phyloP scores from a whole-genome alignment of 148 eudicot species.

The Hydrangea macrophylla region DNA sequence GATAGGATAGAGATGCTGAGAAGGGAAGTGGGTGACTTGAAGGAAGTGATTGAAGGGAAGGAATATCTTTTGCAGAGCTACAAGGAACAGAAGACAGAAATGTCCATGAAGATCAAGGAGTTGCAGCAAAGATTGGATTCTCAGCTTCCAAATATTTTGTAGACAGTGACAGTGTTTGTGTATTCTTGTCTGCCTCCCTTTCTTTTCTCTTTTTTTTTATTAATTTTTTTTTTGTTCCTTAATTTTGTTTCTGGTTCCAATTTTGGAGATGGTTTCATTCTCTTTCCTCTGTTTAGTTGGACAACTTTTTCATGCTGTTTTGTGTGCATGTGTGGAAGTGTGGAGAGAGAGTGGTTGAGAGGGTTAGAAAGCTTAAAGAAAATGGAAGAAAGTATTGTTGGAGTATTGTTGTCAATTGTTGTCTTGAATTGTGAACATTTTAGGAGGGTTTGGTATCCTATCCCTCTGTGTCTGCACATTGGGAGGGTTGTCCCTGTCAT shows the following conservation, averaged over 20 bases:
- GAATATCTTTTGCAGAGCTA: conserved; percentile 71
- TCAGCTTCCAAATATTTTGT: conserved; percentile 84
- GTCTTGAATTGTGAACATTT: background rate
- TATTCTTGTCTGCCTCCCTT: conserved; percentile 9
- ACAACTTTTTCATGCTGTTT: background rate
- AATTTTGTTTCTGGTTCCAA: conserved; percentile 4
- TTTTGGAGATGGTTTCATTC: conserved; percentile 7
- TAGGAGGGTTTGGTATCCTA: background rate
- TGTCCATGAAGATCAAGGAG: conserved; percentile 75
- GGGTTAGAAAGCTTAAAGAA: background rate
- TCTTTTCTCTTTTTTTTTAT: conserved; percentile 1
- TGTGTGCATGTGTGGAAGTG: background rate
- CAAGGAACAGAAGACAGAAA: conserved; percentile 86
- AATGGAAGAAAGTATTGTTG: background rate
- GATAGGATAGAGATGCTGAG: conserved; percentile 71
- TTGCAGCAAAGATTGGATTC: conserved; percentile 85
- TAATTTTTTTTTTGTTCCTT: background rate
- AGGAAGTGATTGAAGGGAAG: conserved; percentile 79
- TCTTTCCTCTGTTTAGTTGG: background rate
- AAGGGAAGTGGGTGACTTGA: conserved; percentile 74
- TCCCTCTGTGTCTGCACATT: too few relatives aligned
- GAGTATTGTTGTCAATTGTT: background rate
- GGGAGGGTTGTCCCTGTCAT: too few relatives aligned
- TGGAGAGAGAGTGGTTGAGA: background rate
- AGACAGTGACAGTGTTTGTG: conserved; percentile 25